Evolutionary conservation across 805 yeast genomes (phyloP).

Genomic region (Kuraishia cidri): DNA sequence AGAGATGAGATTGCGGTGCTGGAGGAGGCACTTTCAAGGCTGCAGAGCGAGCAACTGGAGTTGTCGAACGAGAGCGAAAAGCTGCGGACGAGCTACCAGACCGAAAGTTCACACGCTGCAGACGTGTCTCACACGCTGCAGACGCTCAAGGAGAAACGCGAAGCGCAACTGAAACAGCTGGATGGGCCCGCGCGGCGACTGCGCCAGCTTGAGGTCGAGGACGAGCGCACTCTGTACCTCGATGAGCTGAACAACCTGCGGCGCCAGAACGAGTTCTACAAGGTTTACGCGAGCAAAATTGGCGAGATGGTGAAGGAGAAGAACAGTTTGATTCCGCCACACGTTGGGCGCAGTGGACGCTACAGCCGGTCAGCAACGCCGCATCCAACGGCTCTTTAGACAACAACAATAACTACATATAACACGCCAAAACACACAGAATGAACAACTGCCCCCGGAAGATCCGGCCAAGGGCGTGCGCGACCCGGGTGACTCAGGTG

Average conservation of each 20-base stretch:
- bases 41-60: constrained; percentile 9
- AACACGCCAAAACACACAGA: too few relatives aligned
- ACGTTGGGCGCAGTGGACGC: constrained; percentile 3
- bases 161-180: constrained; percentile 16
- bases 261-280: constrained; percentile 14
- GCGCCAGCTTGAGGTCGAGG: constrained; percentile 9
- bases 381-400: too few relatives aligned
- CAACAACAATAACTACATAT: too few relatives aligned
- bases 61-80: constrained; percentile 15
- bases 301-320: constrained; percentile 15
- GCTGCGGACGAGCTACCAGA: constrained; percentile 33
- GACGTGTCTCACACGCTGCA: constrained; percentile 22
- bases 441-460: too few relatives aligned
- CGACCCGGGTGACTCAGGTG: too few relatives aligned
- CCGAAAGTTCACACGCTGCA: constrained; percentile 36
- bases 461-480: too few relatives aligned
- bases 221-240: constrained; percentile 5
- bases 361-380: constrained; percentile 5
- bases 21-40: constrained; percentile 4
- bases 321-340: constrained; percentile 3
- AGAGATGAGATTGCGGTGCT: constrained; percentile 7
- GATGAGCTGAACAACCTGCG: constrained; percentile 6
- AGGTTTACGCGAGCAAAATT: constrained; percentile 12
- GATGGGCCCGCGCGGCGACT: constrained; percentile 25
- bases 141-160: constrained; percentile 13